Evolutionary conservation across 345 rosid species (phyloP).

Genomic region (Schrenkiella parvula): DNA sequence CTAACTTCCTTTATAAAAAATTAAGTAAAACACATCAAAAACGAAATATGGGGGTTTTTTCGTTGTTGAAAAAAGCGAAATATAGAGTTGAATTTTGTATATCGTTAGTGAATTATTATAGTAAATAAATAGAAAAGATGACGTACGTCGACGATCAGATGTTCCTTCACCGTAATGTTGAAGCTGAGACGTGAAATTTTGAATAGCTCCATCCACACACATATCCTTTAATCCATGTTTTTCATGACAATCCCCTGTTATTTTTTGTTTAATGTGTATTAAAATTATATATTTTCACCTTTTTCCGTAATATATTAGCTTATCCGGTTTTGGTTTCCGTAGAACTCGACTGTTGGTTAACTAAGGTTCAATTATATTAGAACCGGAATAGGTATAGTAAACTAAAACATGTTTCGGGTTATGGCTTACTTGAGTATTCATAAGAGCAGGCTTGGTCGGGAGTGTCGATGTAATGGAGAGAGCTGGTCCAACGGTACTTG

Average conservation of each 20-base stretch:
- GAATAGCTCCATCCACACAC: constrained; percentile 89
- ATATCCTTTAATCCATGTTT: constrained; percentile 47
- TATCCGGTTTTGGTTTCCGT: neutral
- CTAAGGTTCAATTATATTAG: neutral
- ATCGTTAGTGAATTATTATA: neutral
- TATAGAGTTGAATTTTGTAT: neutral
- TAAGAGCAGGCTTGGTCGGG: constrained; percentile 87
- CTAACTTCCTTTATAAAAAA: neutral
- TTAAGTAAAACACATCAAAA: neutral
- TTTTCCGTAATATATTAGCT: neutral
- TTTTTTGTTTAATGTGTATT: no score
- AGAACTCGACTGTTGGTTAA: neutral
- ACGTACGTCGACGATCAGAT: constrained; percentile 75
- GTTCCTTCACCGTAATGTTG: constrained; percentile 74
- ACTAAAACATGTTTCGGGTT: neutral
- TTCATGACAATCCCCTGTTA: constrained; percentile 85
- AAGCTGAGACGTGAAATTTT: constrained; percentile 90
- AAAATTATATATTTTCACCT: neutral
- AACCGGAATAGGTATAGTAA: neutral
- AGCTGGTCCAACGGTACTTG: constrained; percentile 74
- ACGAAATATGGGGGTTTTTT: neutral
- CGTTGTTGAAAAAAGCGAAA: neutral
- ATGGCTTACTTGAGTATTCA: constrained; percentile 68
- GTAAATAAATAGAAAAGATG: neutral
- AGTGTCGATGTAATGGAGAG: constrained; percentile 80